Base-by-base conservation (phyloP, 768 basidiomycete species). In the Symmetrospora coprosmae region DNA sequence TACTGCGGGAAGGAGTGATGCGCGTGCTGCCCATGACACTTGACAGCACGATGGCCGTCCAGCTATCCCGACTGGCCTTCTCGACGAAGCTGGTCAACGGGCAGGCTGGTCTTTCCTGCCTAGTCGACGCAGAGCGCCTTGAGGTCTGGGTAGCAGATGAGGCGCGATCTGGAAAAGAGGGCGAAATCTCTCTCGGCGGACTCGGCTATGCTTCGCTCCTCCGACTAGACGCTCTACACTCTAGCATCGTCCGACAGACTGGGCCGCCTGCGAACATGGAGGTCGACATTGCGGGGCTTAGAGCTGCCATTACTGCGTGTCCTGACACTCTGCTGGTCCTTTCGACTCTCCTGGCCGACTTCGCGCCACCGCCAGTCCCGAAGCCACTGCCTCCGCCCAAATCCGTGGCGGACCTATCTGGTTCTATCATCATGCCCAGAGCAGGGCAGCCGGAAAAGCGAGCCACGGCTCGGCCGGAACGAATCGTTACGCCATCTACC, bases 1-100 rank as follows among this genome's bases (percentile, higher is more conserved):
- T 77, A 64, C 67, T 89, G 21, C 61, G 74, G 17, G 84, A 90
- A 66, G 79, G 81, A 9, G 85, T 86, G 0, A 66, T 86, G 11
- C 81, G 82, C 49, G 61, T 79, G 1, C 74, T 80, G 21, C 78
- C 83, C 1, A 78, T 79, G 1, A 78, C 70, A 0, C 74, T 83
- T 66, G 75, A 78, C 1, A 86, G 88, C 17, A 79, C 81, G 1
- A 2, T 65, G 2, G 63, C 85, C n/a, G 78, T 41, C 31, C 14
- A 3, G 2, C n/a, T 27, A 5, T 8, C 27, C 27, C 4, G 34
- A 17, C 13, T 11, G 33, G 14, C 4, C 30, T 11, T 14, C 21
- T 23, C 3, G 34, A 50, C 34, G 21, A 43, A 50, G 58, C 60
- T 61, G 11, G 33, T 35, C 17, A 47, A 17, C 40, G 40, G 30